phyloP scores from a whole-genome alignment of 139 green algal species.

The Chlorella vulgaris region DNA sequence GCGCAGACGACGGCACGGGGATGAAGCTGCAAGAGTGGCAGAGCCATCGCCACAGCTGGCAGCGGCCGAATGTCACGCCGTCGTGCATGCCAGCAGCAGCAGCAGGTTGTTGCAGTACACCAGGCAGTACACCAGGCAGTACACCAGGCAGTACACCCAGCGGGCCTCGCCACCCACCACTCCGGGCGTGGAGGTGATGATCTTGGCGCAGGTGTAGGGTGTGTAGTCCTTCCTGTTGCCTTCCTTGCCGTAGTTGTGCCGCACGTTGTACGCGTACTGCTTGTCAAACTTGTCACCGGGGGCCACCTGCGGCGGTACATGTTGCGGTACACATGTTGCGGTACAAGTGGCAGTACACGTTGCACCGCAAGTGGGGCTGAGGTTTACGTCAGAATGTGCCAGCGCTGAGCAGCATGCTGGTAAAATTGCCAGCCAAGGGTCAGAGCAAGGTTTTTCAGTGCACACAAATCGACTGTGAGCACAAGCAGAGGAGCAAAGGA shows the following conservation, averaged over 20 bases:
- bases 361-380: neutral
- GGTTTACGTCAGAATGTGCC: too few relatives aligned
- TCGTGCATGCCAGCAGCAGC: too few relatives aligned
- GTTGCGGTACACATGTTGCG: too few relatives aligned
- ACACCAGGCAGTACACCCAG: neutral
- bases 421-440: too few relatives aligned
- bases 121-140: neutral
- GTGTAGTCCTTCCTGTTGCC: constrained; percentile 94
- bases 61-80: neutral
- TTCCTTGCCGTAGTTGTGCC: constrained; percentile 98
- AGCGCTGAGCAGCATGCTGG: too few relatives aligned
- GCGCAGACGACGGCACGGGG: neutral
- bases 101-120: too few relatives aligned
- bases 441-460: too few relatives aligned
- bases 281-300: constrained; percentile 94
- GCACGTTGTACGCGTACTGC: constrained; percentile 95
- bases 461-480: too few relatives aligned
- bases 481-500: too few relatives aligned
- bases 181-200: constrained; percentile 82
- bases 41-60: neutral
- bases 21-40: neutral
- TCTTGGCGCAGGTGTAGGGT: constrained; percentile 83
- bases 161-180: constrained; percentile 37
- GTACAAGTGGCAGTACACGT: neutral
- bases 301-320: constrained; percentile 18